These are phyloP conservation scores for Didymella keratinophila DNA, from an alignment of 2,329 filamentous ascomycete species.

Conservation along the genomic window DNA sequence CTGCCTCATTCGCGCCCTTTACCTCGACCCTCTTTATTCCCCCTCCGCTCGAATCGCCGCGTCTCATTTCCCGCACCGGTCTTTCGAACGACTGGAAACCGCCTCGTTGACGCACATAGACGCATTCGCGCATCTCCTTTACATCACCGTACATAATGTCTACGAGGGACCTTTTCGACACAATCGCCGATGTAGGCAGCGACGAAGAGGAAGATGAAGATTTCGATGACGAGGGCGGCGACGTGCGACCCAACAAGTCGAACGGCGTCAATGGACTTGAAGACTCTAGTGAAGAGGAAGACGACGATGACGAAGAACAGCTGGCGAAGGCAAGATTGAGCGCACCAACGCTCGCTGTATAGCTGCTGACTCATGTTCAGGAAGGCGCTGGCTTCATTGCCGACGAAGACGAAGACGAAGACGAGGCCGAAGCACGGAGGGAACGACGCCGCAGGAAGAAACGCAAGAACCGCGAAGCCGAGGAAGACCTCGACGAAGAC, in stretches of 20 bases:
- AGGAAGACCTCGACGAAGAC: slow-evolving; percentile 87
- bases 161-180: slow-evolving; percentile 74
- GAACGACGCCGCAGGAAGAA: slow-evolving; percentile 75
- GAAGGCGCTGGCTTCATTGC: slow-evolving; percentile 95
- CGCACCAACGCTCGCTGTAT: slow-evolving; percentile 9
- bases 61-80: slow-evolving; percentile 18
- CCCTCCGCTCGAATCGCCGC: slow-evolving; percentile 28
- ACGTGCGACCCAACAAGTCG: slow-evolving; percentile 31
- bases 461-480: slow-evolving; percentile 79
- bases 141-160: slow-evolving; percentile 40
- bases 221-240: slow-evolving; percentile 44
- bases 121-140: slow-evolving; percentile 39
- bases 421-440: slow-evolving; percentile 67
- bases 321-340: slow-evolving; percentile 42
- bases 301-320: slow-evolving; percentile 51
- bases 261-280: slow-evolving; percentile 45
- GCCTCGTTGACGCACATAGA: slow-evolving; percentile 21
- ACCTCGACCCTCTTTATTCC: slow-evolving; percentile 25
- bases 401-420: slow-evolving; percentile 85
- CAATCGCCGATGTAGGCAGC: slow-evolving; percentile 86
- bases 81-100: slow-evolving; percentile 22
- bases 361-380: slow-evolving; percentile 56
- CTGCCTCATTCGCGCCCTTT: slow-evolving; percentile 30
- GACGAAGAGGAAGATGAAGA: slow-evolving; percentile 57
- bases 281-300: slow-evolving; percentile 52